A percentile compares a stretch with the other conserved stretches of the same genome.
Conservation (phyloP, 805 yeast genomes). For the Jamesozyma spencerorum region DNA sequence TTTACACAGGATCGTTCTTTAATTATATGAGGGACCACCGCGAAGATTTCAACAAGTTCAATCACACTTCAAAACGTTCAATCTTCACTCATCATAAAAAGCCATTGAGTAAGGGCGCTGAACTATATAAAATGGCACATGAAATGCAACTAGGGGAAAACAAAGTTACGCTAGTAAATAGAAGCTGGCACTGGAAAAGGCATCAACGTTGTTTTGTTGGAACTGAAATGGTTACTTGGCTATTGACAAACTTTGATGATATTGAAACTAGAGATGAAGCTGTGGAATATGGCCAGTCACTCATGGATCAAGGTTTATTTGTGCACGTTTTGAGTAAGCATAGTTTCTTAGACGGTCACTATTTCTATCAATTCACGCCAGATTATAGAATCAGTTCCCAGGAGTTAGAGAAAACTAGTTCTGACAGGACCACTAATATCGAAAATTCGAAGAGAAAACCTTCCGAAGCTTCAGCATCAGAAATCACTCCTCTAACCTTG, state of each 20-base stretch:
- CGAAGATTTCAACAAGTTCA: slow-evolving; percentile 31
- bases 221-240: slow-evolving; percentile 77
- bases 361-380: slow-evolving; percentile 65
- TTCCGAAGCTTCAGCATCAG: slow-evolving; percentile 8
- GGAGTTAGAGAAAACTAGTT: slow-evolving; percentile 7
- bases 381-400: slow-evolving; percentile 35
- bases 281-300: slow-evolving; percentile 60
- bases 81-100: slow-evolving; percentile 25
- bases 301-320: slow-evolving; percentile 66
- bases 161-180: slow-evolving; percentile 61
- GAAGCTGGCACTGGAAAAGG: slow-evolving; percentile 84
- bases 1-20: slow-evolving; percentile 79
- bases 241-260: slow-evolving; percentile 68
- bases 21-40: slow-evolving; percentile 50
- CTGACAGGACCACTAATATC: slow-evolving; percentile 3
- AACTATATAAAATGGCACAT: slow-evolving; percentile 44
- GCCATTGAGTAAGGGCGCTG: slow-evolving; percentile 41
- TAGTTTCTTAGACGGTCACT: slow-evolving; percentile 84
- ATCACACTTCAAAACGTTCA: slow-evolving; percentile 31
- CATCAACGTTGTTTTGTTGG: slow-evolving; percentile 79
- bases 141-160: slow-evolving; percentile 53
- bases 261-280: slow-evolving; percentile 80
- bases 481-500: slow-evolving; percentile 5
- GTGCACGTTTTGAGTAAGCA: slow-evolving; percentile 79
- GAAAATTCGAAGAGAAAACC: slow-evolving; percentile 4